These are phyloP conservation scores for Astrephomene gubernaculifera DNA, from an alignment of 139 green algal species.

Conservation along the genomic window DNA sequence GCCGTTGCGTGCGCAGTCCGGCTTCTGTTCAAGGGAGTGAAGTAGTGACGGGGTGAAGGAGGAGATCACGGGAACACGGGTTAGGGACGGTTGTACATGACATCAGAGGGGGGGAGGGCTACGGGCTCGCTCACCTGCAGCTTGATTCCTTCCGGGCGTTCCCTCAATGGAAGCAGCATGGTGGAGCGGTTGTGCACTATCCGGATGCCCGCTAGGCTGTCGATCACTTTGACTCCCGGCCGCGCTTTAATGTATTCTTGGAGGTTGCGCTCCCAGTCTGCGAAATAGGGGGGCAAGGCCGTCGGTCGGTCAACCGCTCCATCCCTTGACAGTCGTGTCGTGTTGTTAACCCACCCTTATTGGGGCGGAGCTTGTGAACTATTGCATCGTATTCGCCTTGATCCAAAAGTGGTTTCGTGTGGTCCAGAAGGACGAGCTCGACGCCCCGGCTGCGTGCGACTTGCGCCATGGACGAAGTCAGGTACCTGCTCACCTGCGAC, in stretches of 20 bases:
- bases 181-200: slow-evolving; percentile 69
- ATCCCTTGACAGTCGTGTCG: background rate
- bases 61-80: background rate
- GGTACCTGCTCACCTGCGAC: slow-evolving; percentile 59
- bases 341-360: slow-evolving; percentile 58
- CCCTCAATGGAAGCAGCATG: slow-evolving; percentile 69
- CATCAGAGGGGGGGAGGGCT: no score
- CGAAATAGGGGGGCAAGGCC: background rate
- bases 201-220: slow-evolving; percentile 64
- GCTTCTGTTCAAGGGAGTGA: background rate
- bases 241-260: slow-evolving; percentile 64
- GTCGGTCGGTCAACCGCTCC: background rate
- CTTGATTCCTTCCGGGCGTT: background rate
- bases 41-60: background rate
- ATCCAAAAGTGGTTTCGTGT: slow-evolving; percentile 54
- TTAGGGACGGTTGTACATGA: no score
- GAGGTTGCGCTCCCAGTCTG: slow-evolving; percentile 80
- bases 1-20: background rate
- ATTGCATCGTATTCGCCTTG: slow-evolving; percentile 80
- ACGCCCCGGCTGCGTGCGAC: slow-evolving; percentile 61
- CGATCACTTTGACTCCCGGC: slow-evolving; percentile 70
- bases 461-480: slow-evolving; percentile 59
- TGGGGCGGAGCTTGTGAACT: slow-evolving; percentile 80
- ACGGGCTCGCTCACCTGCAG: background rate
- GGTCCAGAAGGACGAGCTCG: slow-evolving; percentile 67